Conservation (phyloP, 768 basidiomycete species). For the Rhodosporidiobolus odoratus region DNA sequence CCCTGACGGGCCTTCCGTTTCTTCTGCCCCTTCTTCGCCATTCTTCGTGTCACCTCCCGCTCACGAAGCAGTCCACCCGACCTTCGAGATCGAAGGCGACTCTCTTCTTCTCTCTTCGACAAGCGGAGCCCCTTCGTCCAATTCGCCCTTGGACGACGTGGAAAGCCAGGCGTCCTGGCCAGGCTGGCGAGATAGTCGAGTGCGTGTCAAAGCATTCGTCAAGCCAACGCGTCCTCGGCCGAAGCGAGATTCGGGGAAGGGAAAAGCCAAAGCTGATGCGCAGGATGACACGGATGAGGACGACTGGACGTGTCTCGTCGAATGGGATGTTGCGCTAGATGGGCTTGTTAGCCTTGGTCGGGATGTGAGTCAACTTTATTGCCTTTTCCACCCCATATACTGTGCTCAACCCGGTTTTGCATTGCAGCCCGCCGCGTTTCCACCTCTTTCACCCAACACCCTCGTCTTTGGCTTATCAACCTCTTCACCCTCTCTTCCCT, state of each 20-base stretch:
- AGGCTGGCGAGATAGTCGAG: neutral
- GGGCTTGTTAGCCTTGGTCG: conserved; percentile 30
- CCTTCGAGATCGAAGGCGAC: conserved; percentile 8
- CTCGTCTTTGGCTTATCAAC: conserved; percentile 26
- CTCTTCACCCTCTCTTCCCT: neutral
- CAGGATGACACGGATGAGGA: neutral
- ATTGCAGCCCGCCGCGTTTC: conserved; percentile 23
- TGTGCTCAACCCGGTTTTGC: neutral
- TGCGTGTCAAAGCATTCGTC: conserved; percentile 17
- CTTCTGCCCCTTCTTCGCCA: neutral
- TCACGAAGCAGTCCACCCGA: neutral
- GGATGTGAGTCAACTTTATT: conserved; percentile 11
- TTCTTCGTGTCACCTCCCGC: conserved; percentile 23
- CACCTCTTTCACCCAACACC: conserved; percentile 35
- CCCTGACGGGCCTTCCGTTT: neutral
- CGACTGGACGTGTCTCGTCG: conserved; percentile 14
- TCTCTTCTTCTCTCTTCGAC: neutral
- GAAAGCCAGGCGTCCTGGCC: neutral
- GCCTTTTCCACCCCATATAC: neutral
- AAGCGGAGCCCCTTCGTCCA: neutral
- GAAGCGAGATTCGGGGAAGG: neutral
- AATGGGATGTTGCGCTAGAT: conserved; percentile 33
- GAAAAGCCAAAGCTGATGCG: conserved; percentile 8
- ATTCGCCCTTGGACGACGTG: neutral
- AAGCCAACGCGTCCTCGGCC: too few species aligned